Evolutionary conservation across 2,329 filamentous ascomycete species (phyloP).

Genomic region (Cladorrhinum sp.): DNA sequence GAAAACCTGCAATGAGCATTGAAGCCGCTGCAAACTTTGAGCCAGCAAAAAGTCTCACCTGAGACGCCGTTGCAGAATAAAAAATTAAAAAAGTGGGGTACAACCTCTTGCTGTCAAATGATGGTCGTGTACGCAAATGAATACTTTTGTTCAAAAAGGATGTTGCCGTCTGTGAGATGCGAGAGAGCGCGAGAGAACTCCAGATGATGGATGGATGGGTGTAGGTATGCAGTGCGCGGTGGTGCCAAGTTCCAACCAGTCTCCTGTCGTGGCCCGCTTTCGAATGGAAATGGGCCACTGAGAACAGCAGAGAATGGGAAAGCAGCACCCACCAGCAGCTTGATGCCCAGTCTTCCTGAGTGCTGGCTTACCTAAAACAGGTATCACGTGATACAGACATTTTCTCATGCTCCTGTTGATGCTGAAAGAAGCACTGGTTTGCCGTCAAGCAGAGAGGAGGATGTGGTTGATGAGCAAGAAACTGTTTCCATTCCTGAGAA

Average conservation of each 20-base stretch:
- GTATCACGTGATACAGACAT: background rate
- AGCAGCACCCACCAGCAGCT: background rate
- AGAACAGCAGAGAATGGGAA: constrained; percentile 7
- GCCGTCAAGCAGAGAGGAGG: background rate
- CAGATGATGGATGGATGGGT: constrained; percentile 16
- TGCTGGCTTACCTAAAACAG: background rate
- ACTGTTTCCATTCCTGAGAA: background rate
- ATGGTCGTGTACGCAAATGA: constrained; percentile 27
- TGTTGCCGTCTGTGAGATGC: constrained; percentile 18
- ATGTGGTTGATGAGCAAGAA: background rate
- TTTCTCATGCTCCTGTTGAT: background rate
- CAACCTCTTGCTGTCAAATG: constrained; percentile 24
- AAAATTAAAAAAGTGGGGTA: constrained; percentile 20
- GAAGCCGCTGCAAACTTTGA: background rate
- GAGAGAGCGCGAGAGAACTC: background rate
- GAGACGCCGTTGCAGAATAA: background rate
- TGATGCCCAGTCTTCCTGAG: background rate
- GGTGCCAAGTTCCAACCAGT: constrained; percentile 22
- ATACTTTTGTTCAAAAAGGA: constrained; percentile 30
- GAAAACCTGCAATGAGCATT: background rate
- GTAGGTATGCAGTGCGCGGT: no score
- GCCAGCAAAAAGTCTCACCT: background rate
- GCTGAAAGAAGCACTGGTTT: background rate
- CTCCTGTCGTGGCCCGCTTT: constrained; percentile 28
- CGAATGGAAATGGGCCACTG: constrained; percentile 7